Conservation (phyloP, 345 rosid species). For the Rhizophora apiculata region DNA sequence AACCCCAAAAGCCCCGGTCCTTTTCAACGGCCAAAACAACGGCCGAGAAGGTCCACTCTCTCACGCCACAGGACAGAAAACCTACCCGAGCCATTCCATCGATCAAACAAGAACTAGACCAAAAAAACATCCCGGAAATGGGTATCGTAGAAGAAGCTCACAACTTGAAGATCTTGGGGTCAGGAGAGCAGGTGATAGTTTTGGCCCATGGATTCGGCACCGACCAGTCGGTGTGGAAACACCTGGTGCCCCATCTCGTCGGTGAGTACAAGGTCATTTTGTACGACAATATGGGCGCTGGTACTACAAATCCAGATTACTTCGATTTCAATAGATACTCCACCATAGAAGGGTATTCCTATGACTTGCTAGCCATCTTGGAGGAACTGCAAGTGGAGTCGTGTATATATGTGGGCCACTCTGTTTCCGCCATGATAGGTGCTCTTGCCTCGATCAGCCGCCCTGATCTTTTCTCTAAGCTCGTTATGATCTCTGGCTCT, state of each 20-base stretch:
- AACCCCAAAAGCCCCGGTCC: neutral
- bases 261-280: slow-evolving; percentile 60
- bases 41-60: neutral
- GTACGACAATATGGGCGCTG: slow-evolving; percentile 91
- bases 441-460: slow-evolving; percentile 77
- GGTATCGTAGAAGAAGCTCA: slow-evolving; percentile 82
- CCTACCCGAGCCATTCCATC: too few relatives aligned
- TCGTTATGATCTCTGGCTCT: slow-evolving; percentile 68
- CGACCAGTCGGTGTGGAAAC: slow-evolving; percentile 93
- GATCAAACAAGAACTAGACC: neutral
- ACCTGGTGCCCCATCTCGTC: slow-evolving; percentile 75
- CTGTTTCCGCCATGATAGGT: slow-evolving; percentile 77
- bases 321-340: slow-evolving; percentile 76
- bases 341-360: slow-evolving; percentile 69
- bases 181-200: slow-evolving; percentile 54
- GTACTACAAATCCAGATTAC: slow-evolving; percentile 84
- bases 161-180: slow-evolving; percentile 67
- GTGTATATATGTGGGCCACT: slow-evolving; percentile 81
- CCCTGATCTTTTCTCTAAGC: slow-evolving; percentile 75
- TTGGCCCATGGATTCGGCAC: slow-evolving; percentile 90
- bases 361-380: slow-evolving; percentile 72
- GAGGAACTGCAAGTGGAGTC: slow-evolving; percentile 57
- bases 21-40: neutral
- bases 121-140: slow-evolving; percentile 28
- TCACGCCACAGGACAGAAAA: neutral